A percentile compares a stretch with the other conserved stretches of the same genome.
Evolutionary conservation across 202 grass and related monocot genomes (phyloP).

Genomic region (Panicum hallii): DNA sequence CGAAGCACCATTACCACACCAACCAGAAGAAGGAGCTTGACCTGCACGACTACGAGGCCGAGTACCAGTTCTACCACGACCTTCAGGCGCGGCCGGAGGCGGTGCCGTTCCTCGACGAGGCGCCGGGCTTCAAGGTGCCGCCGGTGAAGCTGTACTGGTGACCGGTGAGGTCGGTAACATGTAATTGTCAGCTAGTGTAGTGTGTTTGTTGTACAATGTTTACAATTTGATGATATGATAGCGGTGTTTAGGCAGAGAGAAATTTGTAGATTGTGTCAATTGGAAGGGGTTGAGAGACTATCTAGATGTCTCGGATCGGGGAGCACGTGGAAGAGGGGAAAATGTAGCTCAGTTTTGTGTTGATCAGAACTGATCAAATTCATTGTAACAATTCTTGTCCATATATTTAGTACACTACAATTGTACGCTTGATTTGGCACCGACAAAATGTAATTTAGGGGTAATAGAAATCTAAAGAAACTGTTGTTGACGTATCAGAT

Average conservation of each 20-base stretch:
- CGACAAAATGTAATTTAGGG: not conserved
- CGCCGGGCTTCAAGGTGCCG: slow-evolving; percentile 56
- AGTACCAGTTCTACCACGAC: slow-evolving; percentile 73
- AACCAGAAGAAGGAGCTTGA: slow-evolving; percentile 79
- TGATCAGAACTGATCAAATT: slow-evolving; percentile 33
- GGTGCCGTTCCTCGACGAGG: slow-evolving; percentile 66
- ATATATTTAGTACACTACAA: not conserved
- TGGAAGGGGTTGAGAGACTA: not conserved
- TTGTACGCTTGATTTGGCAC: not conserved
- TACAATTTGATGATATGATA: not conserved
- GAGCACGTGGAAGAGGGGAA: slow-evolving; percentile 3
- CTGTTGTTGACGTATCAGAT: not conserved
- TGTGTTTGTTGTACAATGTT: not conserved
- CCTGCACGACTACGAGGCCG: slow-evolving; percentile 75
- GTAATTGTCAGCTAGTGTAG: not conserved
- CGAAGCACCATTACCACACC: slow-evolving; percentile 83
- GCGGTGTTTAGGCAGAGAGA: not conserved
- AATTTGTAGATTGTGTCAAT: slow-evolving; percentile 12
- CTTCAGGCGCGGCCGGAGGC: slow-evolving; percentile 52
- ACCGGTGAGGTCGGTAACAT: not conserved
- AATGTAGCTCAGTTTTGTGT: slow-evolving; percentile 18
- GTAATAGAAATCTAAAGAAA: not conserved
- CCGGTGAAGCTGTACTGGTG: slow-evolving; percentile 54
- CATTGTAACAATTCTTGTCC: not conserved
- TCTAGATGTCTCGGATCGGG: not conserved